Conservation (phyloP, 2,329 filamentous ascomycete genomes). For the Clonostachys rhizophaga region DNA sequence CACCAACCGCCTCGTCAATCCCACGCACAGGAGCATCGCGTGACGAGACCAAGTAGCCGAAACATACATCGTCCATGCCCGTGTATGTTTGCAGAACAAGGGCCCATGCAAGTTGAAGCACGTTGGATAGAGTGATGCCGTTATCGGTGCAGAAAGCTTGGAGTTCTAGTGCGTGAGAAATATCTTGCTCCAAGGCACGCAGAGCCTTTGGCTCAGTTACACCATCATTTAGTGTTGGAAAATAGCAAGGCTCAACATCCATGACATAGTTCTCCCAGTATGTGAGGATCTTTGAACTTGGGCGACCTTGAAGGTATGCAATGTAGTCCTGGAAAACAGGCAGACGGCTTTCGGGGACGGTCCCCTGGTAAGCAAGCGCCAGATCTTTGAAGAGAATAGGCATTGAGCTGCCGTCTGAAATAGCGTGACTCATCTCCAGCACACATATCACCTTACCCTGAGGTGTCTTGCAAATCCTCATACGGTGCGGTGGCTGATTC, state of each 20-base stretch:
- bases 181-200: background rate
- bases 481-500: conserved; percentile 6
- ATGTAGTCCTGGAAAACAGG: conserved; percentile 9
- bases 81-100: conserved; percentile 23
- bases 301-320: conserved; percentile 6
- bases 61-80: conserved; percentile 37
- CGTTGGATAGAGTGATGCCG: conserved; percentile 3
- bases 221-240: conserved; percentile 4
- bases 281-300: conserved; percentile 4
- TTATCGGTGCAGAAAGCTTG: background rate
- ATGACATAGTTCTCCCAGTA: conserved; percentile 12
- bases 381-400: conserved; percentile 1
- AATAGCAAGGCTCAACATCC: conserved; percentile 8
- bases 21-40: conserved; percentile 40
- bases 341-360: background rate
- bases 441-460: conserved; percentile 1
- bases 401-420: conserved; percentile 2
- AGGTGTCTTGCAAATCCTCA: conserved; percentile 8
- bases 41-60: conserved; percentile 45
- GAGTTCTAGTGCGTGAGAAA: background rate
- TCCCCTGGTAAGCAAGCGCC: background rate
- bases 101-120: conserved; percentile 4
- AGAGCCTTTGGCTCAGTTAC: background rate
- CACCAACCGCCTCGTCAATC: conserved; percentile 39
- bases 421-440: conserved; percentile 1